Base-by-base conservation (phyloP, 1,284 basidiomycete species). In the Xanthoconium separans region DNA sequence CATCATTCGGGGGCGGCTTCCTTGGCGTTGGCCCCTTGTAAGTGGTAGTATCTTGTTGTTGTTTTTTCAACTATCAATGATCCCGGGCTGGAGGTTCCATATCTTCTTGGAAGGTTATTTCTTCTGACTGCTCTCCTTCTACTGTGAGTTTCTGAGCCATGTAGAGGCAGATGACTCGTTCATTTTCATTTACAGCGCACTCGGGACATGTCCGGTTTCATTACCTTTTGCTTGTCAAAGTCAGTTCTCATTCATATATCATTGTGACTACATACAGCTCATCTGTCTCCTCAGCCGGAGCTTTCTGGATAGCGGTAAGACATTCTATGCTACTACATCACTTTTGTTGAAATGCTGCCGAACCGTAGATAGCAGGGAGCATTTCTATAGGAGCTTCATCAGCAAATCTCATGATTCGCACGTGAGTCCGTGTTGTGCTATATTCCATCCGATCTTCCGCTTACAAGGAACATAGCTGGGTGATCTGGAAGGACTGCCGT, bases 381-480 rank as follows among this genome's bases (percentile, higher is more conserved):
- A 47, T 63, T 27, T 42, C 53, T 42, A 51, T 66, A 11, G 58
- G 54, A 18, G 34, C 54, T 49, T 41, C 56, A 15, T 65, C 68
- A 0, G 48, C 53, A 20, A 66, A 70, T 43, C 12, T 66, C 30
- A 65, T 69, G 66, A 56, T 66, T 44, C 66, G 67, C 40, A 65
- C 67, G 65, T 66, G 34, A 24, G 66, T 48, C 13, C 39, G 11
- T 6, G 13, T 37, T 37, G 20, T 40, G 40, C 20, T 15, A 6
- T 30, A 2, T 20, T 7, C 34, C 42, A 10, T 3, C 1, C 13
- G 20, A 43, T 39, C 34, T 18, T 7, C 16, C 13, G 40, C 50
- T 54, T 24, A 53, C 39, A 16, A 30, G 15, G 6, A 34, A 6
- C 15, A 2, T 34, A 66, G 68, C 40, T 70, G 68, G 68, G 20